phyloP scores from a whole-genome alignment of 768 basidiomycete genomes.

The Zangia roseola region DNA sequence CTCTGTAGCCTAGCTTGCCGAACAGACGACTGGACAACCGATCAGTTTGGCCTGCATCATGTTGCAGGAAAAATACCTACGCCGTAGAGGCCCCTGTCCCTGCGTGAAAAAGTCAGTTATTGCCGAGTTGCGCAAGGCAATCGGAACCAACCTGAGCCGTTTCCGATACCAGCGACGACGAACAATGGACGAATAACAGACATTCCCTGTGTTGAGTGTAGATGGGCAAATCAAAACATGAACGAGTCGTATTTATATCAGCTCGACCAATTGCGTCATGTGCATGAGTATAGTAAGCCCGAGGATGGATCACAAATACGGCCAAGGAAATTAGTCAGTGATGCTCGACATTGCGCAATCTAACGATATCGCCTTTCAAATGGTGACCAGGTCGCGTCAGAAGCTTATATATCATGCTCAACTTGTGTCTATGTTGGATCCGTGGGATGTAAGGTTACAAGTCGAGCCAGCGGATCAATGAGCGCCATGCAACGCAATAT shows the following conservation, averaged over 20 bases:
- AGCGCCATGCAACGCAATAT: slow-evolving; percentile 46
- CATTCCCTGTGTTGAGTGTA: slow-evolving; percentile 16
- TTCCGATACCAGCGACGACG: slow-evolving; percentile 57
- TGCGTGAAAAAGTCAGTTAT: slow-evolving; percentile 9
- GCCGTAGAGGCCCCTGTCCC: slow-evolving; percentile 62
- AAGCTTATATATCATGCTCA: neutral
- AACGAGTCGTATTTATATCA: slow-evolving; percentile 10
- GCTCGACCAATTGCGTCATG: neutral
- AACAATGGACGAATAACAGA: slow-evolving; percentile 46
- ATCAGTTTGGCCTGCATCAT: neutral
- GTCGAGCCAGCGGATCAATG: slow-evolving; percentile 19
- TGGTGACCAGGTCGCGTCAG: neutral
- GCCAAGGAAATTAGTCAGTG: slow-evolving; percentile 6
- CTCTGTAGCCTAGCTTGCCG: slow-evolving; percentile 59
- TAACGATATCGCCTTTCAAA: neutral
- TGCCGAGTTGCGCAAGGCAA: neutral
- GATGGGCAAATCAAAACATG: neutral
- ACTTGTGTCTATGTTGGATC: slow-evolving; percentile 15
- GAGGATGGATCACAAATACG: slow-evolving; percentile 11
- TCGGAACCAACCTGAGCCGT: slow-evolving; percentile 32
- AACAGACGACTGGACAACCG: slow-evolving; percentile 48
- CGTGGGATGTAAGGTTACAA: slow-evolving; percentile 10
- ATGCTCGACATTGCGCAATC: slow-evolving; percentile 9
- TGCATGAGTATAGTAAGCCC: too few relatives aligned
- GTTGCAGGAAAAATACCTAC: slow-evolving; percentile 34